A percentile compares a stretch with the other conserved stretches of the same genome.
These are phyloP conservation scores for Penicillium olsonii DNA, from an alignment of 2,329 filamentous ascomycete genomes.

Conservation along the genomic window DNA sequence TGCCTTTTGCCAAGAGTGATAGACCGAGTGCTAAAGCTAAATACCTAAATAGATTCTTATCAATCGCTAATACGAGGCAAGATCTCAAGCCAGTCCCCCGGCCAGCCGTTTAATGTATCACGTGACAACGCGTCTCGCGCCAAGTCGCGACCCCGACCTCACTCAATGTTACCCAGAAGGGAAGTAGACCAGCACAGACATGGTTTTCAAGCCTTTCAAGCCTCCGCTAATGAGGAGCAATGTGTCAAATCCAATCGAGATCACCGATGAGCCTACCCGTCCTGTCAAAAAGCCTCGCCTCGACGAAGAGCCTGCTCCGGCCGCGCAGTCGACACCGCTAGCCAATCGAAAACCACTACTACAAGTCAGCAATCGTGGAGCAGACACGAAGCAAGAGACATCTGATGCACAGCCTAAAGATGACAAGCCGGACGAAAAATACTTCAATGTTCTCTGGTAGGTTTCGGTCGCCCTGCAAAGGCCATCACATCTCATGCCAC, in stretches of 20 bases:
- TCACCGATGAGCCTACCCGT: slow-evolving; percentile 13
- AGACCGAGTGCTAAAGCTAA: not conserved
- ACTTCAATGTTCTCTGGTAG: slow-evolving; percentile 53
- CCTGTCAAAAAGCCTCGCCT: slow-evolving; percentile 41
- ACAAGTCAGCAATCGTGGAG: slow-evolving; percentile 31
- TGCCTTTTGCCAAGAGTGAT: not conserved
- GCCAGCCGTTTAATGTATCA: no score
- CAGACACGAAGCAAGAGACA: slow-evolving; percentile 11
- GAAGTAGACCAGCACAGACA: slow-evolving; percentile 19
- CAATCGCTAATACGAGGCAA: not conserved
- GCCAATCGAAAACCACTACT: slow-evolving; percentile 33
- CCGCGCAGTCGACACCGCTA: slow-evolving; percentile 11
- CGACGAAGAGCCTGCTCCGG: slow-evolving; percentile 17
- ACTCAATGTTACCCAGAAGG: slow-evolving; percentile 2
- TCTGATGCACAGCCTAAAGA: slow-evolving; percentile 1
- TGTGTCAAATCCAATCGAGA: not conserved
- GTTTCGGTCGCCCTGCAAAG: slow-evolving; percentile 1
- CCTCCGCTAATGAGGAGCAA: slow-evolving; percentile 45
- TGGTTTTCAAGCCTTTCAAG: slow-evolving; percentile 51
- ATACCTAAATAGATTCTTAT: not conserved
- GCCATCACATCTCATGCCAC: not conserved
- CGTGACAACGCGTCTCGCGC: slow-evolving; percentile 24
- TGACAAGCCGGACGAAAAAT: slow-evolving; percentile 32
- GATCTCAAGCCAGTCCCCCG: not conserved
- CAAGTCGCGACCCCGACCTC: slow-evolving; percentile 15